A percentile compares a stretch with the other conserved stretches of the same genome.
Evolutionary conservation across 768 basidiomycete species (phyloP).

Genomic region (Naematelia encephala): DNA sequence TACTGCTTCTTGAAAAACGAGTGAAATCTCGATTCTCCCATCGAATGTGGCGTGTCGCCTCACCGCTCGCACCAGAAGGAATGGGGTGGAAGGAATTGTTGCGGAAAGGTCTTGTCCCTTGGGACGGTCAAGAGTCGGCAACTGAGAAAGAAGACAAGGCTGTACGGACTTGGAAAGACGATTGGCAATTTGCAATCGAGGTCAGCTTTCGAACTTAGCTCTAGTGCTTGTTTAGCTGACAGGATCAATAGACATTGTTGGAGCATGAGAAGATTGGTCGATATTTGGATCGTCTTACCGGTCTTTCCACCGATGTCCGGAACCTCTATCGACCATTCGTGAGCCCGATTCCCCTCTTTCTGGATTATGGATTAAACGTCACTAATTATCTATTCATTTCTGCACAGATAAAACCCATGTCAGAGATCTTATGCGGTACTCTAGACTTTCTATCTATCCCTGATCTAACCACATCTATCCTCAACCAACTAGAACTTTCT

Average conservation of each 20-base stretch:
- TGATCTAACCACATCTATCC: slow-evolving; percentile 13
- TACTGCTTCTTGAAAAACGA: slow-evolving; percentile 86
- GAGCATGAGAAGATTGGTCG: slow-evolving; percentile 16
- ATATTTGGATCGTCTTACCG: slow-evolving; percentile 28
- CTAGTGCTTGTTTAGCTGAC: slow-evolving; percentile 5
- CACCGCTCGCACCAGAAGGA: slow-evolving; percentile 59
- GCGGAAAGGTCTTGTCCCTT: slow-evolving; percentile 46
- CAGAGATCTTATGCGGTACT: slow-evolving; percentile 11
- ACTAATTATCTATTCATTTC: not conserved
- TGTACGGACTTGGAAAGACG: slow-evolving; percentile 57
- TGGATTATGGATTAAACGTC: too few relatives aligned
- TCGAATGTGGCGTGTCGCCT: slow-evolving; percentile 72
- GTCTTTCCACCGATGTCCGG: slow-evolving; percentile 46
- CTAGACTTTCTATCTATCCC: slow-evolving; percentile 20
- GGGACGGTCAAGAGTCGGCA: slow-evolving; percentile 8
- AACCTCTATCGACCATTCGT: slow-evolving; percentile 44
- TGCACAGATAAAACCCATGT: slow-evolving; percentile 25
- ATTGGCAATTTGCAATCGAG: slow-evolving; percentile 63
- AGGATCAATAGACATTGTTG: slow-evolving; percentile 19
- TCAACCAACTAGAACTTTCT: slow-evolving; percentile 35
- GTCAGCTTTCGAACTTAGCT: slow-evolving; percentile 27
- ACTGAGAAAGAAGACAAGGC: slow-evolving; percentile 3
- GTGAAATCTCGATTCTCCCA: slow-evolving; percentile 98
- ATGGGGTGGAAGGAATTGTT: slow-evolving; percentile 57
- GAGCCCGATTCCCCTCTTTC: slow-evolving; percentile 12